A percentile compares a stretch with the other conserved stretches of the same genome.
Evolutionary conservation across 139 green algal genomes (phyloP).

Genomic region (Closterium sp.): DNA sequence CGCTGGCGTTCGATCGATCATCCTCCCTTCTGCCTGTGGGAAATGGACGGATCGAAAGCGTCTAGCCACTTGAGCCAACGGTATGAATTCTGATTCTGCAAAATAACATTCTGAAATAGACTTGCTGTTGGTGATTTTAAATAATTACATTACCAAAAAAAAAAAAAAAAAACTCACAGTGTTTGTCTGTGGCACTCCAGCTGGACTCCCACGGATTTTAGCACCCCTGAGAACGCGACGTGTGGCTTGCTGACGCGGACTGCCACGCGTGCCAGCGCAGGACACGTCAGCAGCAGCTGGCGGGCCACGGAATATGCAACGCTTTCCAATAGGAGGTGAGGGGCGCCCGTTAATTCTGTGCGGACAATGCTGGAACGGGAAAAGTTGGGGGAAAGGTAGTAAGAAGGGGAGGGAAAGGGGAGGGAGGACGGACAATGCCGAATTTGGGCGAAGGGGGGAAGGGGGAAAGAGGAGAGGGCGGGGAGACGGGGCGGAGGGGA

Average conservation of each 20-base stretch:
- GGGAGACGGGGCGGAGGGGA: too few relatives aligned
- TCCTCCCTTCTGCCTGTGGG: neutral
- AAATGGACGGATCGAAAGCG: neutral
- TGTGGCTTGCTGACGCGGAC: neutral
- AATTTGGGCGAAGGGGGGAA: too few relatives aligned
- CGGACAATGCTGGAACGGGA: neutral
- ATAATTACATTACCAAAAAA: too few relatives aligned
- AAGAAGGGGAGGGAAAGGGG: neutral
- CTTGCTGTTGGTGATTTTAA: too few relatives aligned
- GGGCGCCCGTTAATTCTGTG: neutral
- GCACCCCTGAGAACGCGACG: neutral
- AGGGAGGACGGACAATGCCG: too few relatives aligned
- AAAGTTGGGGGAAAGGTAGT: neutral
- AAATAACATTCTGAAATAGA: too few relatives aligned
- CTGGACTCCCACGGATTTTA: neutral
- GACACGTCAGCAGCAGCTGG: neutral
- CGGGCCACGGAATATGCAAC: neutral
- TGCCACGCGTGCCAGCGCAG: conserved; percentile 9
- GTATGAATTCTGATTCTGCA: too few relatives aligned
- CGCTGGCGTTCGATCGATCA: neutral
- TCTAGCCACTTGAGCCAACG: too few relatives aligned
- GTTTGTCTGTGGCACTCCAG: neutral
- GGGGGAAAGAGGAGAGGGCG: too few relatives aligned
- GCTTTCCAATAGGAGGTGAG: neutral
- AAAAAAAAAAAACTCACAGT: too few relatives aligned